Evolutionary conservation across 1,284 basidiomycete species (phyloP), one percentile per base, ranked within the genome.

Genomic region (Boletus chippewaensis): DNA sequence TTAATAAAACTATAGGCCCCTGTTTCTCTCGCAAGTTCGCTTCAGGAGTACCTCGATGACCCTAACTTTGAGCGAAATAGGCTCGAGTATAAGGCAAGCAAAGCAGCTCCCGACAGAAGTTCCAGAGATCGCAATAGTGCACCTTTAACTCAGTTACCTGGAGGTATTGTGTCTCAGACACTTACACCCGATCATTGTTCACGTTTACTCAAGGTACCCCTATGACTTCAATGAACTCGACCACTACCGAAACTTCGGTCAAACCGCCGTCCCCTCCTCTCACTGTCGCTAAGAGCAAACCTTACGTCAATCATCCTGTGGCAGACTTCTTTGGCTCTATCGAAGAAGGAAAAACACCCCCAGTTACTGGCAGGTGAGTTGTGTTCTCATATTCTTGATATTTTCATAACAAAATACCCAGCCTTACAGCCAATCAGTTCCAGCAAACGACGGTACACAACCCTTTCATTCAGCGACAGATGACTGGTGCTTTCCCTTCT

Each of bases 21-120:
- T 8, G 87, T 97, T 18, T 94, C 91, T 3, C 76, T 99, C 13
- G 95, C 91, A 8, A 86, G 87, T 38, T 87, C 95, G 15, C 78
- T 99, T 24, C 90, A 99, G 65, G 96, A 99, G 66, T 99, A 99
- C 65, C 75, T 98, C 39, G 84, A 91, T 54, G 94, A 97, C 69
- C 90, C 94, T 15, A 93, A 94, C 67, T 99, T 98, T 66, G 95
- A 98, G 69, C 81, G 92, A 67, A 97, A 96, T 65, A 75, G 95
- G 49, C 73, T 88, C 16, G 95, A 98, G 63, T 97, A 99, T 72
- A 92, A 82, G 70, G 77, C 84, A 38, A 93, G 84, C 67, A 92
- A 91, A 68, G 79, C 79, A n/a, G 76, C 83, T 6, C 80, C 82
- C 0, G 89, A 93, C 54, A 77, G 76, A 24, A 74, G 69, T 56